Evolutionary conservation across 305 asterid species (phyloP).

Genomic region (Fraxinus greggii): DNA sequence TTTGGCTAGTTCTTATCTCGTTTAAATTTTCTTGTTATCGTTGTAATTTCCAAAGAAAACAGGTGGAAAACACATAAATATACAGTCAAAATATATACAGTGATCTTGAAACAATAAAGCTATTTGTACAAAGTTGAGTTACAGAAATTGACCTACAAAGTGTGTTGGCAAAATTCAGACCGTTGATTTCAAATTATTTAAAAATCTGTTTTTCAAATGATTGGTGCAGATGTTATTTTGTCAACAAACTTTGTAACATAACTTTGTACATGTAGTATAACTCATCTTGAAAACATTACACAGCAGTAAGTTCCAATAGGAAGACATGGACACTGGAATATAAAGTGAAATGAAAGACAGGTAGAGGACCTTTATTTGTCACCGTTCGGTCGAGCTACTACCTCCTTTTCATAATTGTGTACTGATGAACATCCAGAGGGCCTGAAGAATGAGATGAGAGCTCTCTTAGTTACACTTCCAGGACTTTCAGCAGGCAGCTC

Average conservation of each 20-base stretch:
- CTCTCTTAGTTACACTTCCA: conserved; percentile 7
- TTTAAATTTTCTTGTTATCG: neutral
- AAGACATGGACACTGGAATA: neutral
- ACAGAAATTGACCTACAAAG: too few species aligned
- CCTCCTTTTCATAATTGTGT: neutral
- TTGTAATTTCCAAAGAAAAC: neutral
- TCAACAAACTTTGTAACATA: too few species aligned
- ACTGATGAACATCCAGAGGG: conserved; percentile 28
- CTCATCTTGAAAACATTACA: neutral
- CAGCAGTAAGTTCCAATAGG: neutral
- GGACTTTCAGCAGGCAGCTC: conserved; percentile 41
- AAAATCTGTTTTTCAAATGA: too few species aligned
- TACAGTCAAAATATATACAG: neutral
- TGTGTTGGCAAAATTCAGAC: too few species aligned
- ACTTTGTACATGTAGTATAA: too few species aligned
- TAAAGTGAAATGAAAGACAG: neutral
- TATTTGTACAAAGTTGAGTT: too few species aligned
- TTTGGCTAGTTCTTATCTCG: neutral
- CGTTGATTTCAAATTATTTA: too few species aligned
- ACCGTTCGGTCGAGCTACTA: neutral
- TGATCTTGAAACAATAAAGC: neutral
- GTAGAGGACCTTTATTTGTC: neutral
- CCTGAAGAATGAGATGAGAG: conserved; percentile 70
- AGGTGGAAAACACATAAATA: neutral
- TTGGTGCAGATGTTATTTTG: too few species aligned